phyloP scores from a whole-genome alignment of 352 stramenopile genomes.

The Plasmopara muralis region DNA sequence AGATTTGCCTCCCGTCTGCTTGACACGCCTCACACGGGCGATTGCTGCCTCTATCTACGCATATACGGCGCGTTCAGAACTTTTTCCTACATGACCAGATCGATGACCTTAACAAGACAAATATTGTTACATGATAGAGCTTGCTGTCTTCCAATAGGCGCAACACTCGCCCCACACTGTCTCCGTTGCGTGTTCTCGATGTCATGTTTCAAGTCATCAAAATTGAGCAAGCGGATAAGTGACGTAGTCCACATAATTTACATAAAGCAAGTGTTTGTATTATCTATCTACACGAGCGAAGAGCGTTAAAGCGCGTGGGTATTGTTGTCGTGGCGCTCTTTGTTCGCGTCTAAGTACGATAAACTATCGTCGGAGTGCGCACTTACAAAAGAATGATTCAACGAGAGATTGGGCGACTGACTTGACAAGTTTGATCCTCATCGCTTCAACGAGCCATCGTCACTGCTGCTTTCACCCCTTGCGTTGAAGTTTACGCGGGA shows the following conservation, averaged over 20 bases:
- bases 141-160: conserved; percentile 32
- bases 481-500: conserved; percentile 26
- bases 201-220: conserved; percentile 5
- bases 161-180: conserved; percentile 36
- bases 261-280: not conserved
- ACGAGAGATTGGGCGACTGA: conserved; percentile 49
- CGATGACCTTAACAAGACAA: not conserved
- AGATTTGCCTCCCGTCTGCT: conserved; percentile 15
- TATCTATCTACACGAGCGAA: not conserved
- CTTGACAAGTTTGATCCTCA: conserved; percentile 35
- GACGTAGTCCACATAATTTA: not conserved
- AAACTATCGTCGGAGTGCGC: conserved; percentile 53
- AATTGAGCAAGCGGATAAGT: not conserved
- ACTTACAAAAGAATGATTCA: conserved; percentile 51
- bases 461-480: conserved; percentile 26
- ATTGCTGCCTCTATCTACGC: conserved; percentile 40
- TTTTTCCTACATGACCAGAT: not conserved
- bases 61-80: conserved; percentile 1
- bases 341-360: conserved; percentile 34
- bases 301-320: conserved; percentile 20
- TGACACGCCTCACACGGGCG: conserved; percentile 7
- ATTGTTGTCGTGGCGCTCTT: conserved; percentile 12
- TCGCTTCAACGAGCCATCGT: conserved; percentile 16
- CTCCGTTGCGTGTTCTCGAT: conserved; percentile 6
- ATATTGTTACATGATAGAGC: conserved; percentile 34